These are phyloP conservation scores for Trametes pubescens DNA, from an alignment of 1,284 basidiomycete genomes.

Conservation along the genomic window DNA sequence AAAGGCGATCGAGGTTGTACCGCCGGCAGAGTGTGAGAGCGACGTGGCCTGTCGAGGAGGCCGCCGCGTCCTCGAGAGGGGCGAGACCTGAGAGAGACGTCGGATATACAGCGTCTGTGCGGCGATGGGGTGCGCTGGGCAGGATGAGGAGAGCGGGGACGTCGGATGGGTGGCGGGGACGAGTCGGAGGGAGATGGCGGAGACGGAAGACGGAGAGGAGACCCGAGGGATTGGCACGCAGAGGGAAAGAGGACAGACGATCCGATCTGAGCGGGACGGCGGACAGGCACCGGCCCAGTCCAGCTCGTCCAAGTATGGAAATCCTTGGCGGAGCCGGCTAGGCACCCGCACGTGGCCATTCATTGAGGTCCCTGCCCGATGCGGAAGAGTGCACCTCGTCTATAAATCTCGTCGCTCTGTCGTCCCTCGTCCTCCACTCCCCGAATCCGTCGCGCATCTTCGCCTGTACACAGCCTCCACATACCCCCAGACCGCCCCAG, in stretches of 20 bases:
- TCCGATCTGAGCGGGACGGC: constrained; percentile 10
- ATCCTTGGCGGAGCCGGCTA: constrained; percentile 19
- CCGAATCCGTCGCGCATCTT: not conserved
- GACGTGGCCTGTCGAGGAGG: not conserved
- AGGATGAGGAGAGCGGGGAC: not conserved
- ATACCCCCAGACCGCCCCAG: constrained; percentile 38
- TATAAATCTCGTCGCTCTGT: constrained; percentile 10
- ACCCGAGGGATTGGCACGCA: not conserved
- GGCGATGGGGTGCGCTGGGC: not conserved
- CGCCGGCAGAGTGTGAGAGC: not conserved
- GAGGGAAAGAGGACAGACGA: not conserved
- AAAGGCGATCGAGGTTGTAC: not conserved
- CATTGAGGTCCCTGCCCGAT: constrained; percentile 9
- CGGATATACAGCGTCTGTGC: not conserved
- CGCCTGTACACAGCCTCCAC: not conserved
- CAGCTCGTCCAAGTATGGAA: constrained; percentile 3
- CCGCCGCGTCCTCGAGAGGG: not conserved
- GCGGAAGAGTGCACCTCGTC: not conserved
- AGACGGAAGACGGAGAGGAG: not conserved
- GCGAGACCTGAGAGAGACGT: not conserved
- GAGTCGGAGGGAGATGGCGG: not conserved
- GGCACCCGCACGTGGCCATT: constrained; percentile 17
- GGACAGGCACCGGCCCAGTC: constrained; percentile 16
- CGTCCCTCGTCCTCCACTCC: not conserved
- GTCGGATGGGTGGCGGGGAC: not conserved